phyloP scores from a whole-genome alignment of 306 rosid species.

The Acacia crassicarpa region DNA sequence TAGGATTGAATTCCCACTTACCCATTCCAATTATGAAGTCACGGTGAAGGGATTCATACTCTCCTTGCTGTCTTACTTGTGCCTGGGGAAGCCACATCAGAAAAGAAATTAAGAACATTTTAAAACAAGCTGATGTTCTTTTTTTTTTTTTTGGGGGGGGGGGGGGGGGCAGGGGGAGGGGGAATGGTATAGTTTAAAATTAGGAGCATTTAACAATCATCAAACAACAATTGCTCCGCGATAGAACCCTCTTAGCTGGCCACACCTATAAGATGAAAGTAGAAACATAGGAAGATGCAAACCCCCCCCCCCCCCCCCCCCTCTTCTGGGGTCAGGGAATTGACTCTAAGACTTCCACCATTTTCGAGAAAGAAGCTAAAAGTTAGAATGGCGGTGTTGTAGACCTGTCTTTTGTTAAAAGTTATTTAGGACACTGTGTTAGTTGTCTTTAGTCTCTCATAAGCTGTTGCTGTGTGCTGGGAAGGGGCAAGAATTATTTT shows the following conservation, averaged over 20 bases:
- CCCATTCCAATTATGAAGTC: constrained; percentile 71
- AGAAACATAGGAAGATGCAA: not conserved
- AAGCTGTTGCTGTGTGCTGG: not conserved
- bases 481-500: not conserved
- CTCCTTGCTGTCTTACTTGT: constrained; percentile 71
- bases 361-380: not conserved
- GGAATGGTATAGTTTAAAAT: too few relatives aligned
- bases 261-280: not conserved
- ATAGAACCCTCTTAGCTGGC: not conserved
- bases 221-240: too few relatives aligned
- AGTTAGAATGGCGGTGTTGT: not conserved
- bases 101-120: constrained; percentile 10
- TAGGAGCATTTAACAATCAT: too few relatives aligned
- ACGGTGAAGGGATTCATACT: constrained; percentile 54
- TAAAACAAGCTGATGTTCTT: constrained; percentile 1
- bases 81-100: constrained; percentile 46
- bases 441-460: not conserved
- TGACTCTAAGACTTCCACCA: not conserved
- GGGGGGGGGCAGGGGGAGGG: too few relatives aligned
- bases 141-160: too few relatives aligned
- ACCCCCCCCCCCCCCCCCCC: too few relatives aligned
- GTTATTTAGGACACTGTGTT: not conserved
- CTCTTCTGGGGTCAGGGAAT: not conserved
- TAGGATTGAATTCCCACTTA: constrained; percentile 79
- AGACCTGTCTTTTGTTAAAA: not conserved